phyloP scores from a whole-genome alignment of 2,329 filamentous ascomycete genomes.

The Fusarium coicis region DNA sequence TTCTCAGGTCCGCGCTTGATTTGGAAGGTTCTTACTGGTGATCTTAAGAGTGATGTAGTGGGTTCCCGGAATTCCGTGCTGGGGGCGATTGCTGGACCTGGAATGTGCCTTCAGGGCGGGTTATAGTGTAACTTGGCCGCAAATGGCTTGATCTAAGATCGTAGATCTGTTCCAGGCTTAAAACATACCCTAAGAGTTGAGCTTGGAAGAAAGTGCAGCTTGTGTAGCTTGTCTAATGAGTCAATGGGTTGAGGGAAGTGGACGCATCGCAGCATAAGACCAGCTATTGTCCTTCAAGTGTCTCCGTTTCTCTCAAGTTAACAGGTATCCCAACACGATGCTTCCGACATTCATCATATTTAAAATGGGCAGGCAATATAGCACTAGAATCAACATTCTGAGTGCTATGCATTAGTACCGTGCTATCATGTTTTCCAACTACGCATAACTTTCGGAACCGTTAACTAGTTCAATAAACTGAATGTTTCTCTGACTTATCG shows the following conservation, averaged over 20 bases:
- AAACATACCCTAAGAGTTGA: neutral
- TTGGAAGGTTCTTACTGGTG: neutral
- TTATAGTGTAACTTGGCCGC: neutral
- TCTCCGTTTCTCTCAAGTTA: too few species aligned
- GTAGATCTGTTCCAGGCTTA: neutral
- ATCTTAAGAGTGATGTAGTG: neutral
- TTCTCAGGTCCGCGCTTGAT: neutral
- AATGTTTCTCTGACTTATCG: neutral
- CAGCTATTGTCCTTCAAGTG: too few species aligned
- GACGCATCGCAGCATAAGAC: too few species aligned
- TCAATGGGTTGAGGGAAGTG: accelerated
- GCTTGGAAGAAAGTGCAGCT: too few species aligned
- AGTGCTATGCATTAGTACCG: accelerated
- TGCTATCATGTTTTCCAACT: neutral
- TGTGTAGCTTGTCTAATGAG: too few species aligned
- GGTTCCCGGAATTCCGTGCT: neutral
- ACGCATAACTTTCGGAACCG: accelerated
- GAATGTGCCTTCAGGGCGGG: neutral
- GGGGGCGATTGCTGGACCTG: neutral
- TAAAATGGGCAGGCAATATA: accelerated
- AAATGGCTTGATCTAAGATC: neutral
- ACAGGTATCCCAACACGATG: too few species aligned
- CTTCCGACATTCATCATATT: neutral
- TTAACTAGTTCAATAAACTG: neutral
- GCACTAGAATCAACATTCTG: too few species aligned